Evolutionary conservation across 2,329 filamentous ascomycete genomes (phyloP), one percentile per base, ranked within the genome.

Genomic region (Aureobasidium lini): DNA sequence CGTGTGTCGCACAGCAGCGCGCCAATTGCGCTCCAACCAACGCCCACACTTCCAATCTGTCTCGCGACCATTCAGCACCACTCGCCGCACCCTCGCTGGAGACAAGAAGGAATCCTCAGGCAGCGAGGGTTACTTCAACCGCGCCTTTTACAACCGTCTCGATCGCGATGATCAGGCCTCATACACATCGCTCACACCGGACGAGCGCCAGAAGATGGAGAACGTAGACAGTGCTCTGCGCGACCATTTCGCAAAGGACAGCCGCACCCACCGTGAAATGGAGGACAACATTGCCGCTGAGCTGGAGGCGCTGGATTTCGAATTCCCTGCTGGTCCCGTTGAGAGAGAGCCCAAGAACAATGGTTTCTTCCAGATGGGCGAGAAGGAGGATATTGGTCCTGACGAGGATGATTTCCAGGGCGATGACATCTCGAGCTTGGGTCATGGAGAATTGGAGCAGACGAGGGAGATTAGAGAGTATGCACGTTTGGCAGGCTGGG

Each of bases 401-500:
- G 66, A 68, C 4, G 64, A 67, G 34, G 81, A 85, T 64, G 81
- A 85, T 64, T 89, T 87, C 71, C 82, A 88, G 63, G 87, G 90
- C 64, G 88, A 95, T 69, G 91, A 96, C 71, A 88, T 99, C 61
- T 88, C 88, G 61, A 84, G 84, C 54, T 81, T 90, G 72, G 94
- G 85, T 0, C 92, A 99, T 74, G 85, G 81, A 57, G 91, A 97
- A 76, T 77, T 99, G 66, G 90, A 96, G 67, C 83, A 94, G 72
- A 86, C 95, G 68, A 82, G 93, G 63, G 92, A 97, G 74, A 81
- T 93, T 71, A 83, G 94, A 77, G 85, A 96, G 68, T 96, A 96
- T 72, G 86, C 89, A 49, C 83, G 94, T 56, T 79, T 96, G 66
- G 85, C 89, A 48, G 90, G 91, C 28, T 99, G 94, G 92, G 94